Evolutionary conservation across 371 early-diverging fungal genomes (phyloP), one percentile per base, ranked within the genome.

Genomic region (Actinomortierella wolfii): DNA sequence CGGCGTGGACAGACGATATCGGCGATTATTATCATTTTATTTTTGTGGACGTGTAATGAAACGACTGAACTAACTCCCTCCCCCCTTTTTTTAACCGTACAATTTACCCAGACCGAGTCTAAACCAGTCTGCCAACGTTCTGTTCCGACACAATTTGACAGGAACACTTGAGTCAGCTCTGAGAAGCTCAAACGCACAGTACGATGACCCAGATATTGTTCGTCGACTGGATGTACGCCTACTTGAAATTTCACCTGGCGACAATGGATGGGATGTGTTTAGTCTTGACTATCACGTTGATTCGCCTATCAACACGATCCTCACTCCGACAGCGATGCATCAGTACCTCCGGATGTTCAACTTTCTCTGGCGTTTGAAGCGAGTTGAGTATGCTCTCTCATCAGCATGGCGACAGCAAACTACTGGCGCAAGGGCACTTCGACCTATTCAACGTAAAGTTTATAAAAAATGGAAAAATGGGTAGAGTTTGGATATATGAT

Each of bases 261-360:
- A 93, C 57, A 67, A 79, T 34, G 95, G 96, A 0, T 98, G 97
- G 98, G 95, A 96, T 68, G 89, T 94, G 1, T 96, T 98, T 65
- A 82, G 89, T 18, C 79, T 98, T 11, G 89, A 91, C 60, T 98
- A 97, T 67, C 89, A 83, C 50, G 84, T 95, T 23, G 85, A 89
- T 47, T 77, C 89, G 21, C 97, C 98, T 3, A 81, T 97, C 63
- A 90, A 89, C 55, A 92, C 95, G 3, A 89, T 98, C 1, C 80
- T 98, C 20, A 87, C 85, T 1, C 79, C 86, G 23, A 64, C 75
- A 23, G 84, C 90, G 0, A 91, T 98, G 94, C 78, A 83, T 26
- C 84, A 86, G 64, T 98, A 97, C 70, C 79, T 85, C 46, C 84
- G 87, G 53, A 78, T 96, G 60, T 95, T 94, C 65, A 86, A 85